Conservation (phyloP, 2,329 filamentous ascomycete genomes). For the Plectosphaerella sp. region DNA sequence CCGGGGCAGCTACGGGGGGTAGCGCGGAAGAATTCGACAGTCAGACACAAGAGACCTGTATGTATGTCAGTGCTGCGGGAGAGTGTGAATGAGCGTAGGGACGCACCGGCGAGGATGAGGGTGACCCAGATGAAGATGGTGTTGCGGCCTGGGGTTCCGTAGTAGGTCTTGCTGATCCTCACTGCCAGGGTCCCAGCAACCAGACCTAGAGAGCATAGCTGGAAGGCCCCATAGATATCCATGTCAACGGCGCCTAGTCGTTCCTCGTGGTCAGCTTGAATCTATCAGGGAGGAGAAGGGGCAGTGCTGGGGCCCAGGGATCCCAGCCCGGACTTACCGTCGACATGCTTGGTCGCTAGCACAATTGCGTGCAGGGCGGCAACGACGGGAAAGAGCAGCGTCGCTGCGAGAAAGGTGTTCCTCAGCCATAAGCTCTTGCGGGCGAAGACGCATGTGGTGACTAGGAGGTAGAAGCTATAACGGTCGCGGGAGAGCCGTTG, state of each 20-base stretch:
- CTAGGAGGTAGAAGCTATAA: conserved; percentile 57
- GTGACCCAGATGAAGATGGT: conserved; percentile 64
- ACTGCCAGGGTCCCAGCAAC: conserved; percentile 60
- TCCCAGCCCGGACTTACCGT: no score
- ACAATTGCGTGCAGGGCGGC: conserved; percentile 61
- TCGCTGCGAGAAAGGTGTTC: conserved; percentile 59
- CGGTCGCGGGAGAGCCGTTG: background rate
- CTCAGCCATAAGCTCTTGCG: conserved; percentile 57
- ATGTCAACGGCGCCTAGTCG: conserved; percentile 58
- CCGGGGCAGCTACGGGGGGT: conserved; percentile 25
- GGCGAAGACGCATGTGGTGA: conserved; percentile 59
- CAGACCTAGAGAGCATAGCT: conserved; percentile 62
- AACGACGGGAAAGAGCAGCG: conserved; percentile 57
- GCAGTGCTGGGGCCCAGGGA: no score
- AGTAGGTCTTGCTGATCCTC: conserved; percentile 58
- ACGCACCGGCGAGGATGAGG: conserved; percentile 53
- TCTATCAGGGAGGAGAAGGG: background rate
- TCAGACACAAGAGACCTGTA: conserved; percentile 53
- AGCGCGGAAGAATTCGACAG: conserved; percentile 59
- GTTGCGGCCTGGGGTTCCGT: conserved; percentile 58
- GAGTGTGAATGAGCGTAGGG: no score
- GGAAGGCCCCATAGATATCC: conserved; percentile 65
- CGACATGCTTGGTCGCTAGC: conserved; percentile 53
- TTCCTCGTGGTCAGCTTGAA: background rate
- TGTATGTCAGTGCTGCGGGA: background rate